phyloP scores from a whole-genome alignment of 257 asterid genomes.

The Solanum appendiculatum region DNA sequence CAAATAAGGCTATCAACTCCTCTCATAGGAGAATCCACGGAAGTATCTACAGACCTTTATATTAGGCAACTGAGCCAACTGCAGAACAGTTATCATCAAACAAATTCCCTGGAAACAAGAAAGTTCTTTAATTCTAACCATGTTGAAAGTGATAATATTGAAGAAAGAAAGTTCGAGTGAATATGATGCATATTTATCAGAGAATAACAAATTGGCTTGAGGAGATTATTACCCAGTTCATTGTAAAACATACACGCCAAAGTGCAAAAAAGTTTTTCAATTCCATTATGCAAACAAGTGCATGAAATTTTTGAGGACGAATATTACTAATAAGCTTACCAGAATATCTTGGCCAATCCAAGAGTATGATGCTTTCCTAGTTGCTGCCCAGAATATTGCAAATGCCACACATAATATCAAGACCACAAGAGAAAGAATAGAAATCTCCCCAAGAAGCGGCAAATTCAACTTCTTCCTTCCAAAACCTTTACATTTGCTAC shows the following conservation, averaged over 20 bases:
- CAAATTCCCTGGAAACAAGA: conserved; percentile 72
- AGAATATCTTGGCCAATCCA: conserved; percentile 98
- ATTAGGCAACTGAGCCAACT: conserved; percentile 90
- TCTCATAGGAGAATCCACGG: not conserved
- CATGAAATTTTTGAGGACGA: not conserved
- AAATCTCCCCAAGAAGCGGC: conserved; percentile 73
- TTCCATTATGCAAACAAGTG: not conserved
- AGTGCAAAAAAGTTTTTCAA: not conserved
- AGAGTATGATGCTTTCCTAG: conserved; percentile 77
- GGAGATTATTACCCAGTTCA: not conserved
- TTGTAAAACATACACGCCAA: not conserved
- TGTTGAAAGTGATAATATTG: not conserved
- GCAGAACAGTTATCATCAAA: conserved; percentile 92
- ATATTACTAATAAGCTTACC: conserved; percentile 37
- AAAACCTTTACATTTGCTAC: conserved; percentile 74
- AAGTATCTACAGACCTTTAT: conserved; percentile 47
- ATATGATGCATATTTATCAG: not conserved
- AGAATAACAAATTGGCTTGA: not conserved
- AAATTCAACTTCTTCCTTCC: conserved; percentile 53
- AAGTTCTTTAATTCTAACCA: not conserved
- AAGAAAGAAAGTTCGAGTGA: not conserved
- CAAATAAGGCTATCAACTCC: not conserved
- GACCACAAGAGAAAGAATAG: conserved; percentile 65
- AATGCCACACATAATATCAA: conserved; percentile 60
- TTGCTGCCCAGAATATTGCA: conserved; percentile 81